Conservation (phyloP, 139 green algal species). For the Closterium sp. region DNA sequence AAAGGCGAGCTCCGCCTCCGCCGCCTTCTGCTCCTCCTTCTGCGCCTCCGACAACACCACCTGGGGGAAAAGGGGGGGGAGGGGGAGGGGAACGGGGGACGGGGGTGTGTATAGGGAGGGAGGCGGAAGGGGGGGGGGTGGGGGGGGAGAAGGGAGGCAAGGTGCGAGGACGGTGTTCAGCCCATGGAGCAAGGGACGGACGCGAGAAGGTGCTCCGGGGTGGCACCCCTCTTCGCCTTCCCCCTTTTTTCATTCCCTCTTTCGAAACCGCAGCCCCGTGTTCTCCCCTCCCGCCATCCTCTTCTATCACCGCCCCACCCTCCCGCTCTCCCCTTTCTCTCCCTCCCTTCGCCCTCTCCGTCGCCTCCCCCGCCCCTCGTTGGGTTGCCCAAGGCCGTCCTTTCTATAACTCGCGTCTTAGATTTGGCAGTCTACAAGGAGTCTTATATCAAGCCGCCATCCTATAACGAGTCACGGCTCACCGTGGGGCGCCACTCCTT, state of each 20-base stretch:
- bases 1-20: constrained; percentile 48
- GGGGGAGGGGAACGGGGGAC: not conserved
- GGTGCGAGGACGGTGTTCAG: not conserved
- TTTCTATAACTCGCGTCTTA: no score
- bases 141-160: not conserved
- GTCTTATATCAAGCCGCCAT: no score
- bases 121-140: not conserved
- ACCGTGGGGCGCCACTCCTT: constrained; percentile 53
- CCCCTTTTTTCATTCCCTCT: not conserved
- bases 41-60: constrained; percentile 43
- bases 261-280: no score
- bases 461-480: no score
- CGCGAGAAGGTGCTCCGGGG: no score
- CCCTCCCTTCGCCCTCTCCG: not conserved
- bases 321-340: not conserved
- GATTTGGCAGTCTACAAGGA: no score
- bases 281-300: no score
- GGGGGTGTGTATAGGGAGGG: not conserved
- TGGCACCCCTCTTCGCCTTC: not conserved
- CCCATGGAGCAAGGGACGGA: not conserved
- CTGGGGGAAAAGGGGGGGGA: constrained; percentile 7
- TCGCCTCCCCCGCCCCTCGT: not conserved
- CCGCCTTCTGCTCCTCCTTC: constrained; percentile 49
- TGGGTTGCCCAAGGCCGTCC: no score
- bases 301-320: no score